A percentile compares a stretch with the other conserved stretches of the same genome.
Conservation (phyloP, 768 basidiomycete genomes). For the Mrakia frigida region DNA sequence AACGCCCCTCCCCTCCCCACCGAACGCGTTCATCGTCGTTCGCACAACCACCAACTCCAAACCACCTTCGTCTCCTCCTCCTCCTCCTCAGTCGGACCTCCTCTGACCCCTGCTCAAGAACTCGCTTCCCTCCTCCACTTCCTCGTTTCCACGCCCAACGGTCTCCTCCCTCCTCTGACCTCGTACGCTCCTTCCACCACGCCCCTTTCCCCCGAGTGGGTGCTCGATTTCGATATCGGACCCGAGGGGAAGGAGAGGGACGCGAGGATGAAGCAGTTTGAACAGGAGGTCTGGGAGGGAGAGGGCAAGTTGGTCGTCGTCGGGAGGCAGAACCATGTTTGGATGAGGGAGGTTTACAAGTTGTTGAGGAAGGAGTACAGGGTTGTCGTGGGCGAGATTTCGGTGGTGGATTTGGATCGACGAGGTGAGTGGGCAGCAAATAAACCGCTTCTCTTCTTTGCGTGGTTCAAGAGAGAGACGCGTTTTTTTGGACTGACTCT, state of each 20-base stretch:
- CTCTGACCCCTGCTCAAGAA: constrained; percentile 17
- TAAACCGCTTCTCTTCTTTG: no score
- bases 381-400: constrained; percentile 1
- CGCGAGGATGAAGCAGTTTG: not conserved
- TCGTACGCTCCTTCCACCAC: constrained; percentile 6
- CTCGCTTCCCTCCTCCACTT: constrained; percentile 26
- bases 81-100: not conserved
- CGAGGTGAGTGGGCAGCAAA: constrained; percentile 27
- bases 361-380: constrained; percentile 2
- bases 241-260: constrained; percentile 1
- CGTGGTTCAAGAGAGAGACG: not conserved
- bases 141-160: constrained; percentile 13
- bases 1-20: not conserved
- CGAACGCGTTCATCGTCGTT: not conserved
- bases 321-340: constrained; percentile 7
- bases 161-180: constrained; percentile 12
- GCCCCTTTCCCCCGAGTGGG: constrained; percentile 22
- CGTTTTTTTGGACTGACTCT: not conserved
- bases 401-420: constrained; percentile 12
- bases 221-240: constrained; percentile 30
- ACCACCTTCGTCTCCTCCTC: not conserved
- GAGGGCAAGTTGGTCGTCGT: constrained; percentile 13
- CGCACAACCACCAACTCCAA: not conserved
- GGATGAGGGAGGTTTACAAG: constrained; percentile 3
- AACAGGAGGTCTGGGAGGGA: constrained; percentile 23